Evolutionary conservation across 164 flowering plant genomes (phyloP), one percentile per base, ranked within the genome.

Genomic region (Aristolochia fimbriata): DNA sequence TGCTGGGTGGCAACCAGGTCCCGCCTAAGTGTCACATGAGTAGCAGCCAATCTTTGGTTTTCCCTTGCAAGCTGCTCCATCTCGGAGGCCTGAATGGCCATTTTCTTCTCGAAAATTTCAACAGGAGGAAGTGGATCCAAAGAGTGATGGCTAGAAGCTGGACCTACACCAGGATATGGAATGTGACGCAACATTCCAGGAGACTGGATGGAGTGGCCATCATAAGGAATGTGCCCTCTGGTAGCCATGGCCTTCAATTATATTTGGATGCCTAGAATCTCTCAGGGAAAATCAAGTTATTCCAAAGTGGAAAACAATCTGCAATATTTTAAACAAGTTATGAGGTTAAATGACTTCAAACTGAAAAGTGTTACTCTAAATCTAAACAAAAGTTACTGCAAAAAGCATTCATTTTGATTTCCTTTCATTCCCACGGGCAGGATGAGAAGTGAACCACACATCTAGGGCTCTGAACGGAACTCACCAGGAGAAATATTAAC

Each of bases 151-250:
- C 65, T 70, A 27, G 57, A 58, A 15, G 75, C 50, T 65, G 73
- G 64, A 17, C 64, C 65, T 24, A 60, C 27, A 17, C 78, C 82
- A 51, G 80, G 82, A 59, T 66, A 70, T 49, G 80, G 68, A 68
- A 88, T 91, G 72, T 79, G 94, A 49, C 79, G 83, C 80, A 78
- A 63, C 76, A 81, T 63, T 11, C 86, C 86, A 19, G 83, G 78
- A 60, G 80, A 74, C 66, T 83, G 83, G 60, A 64, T 47, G 50
- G 73, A 45, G 19, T 76, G 80, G 33, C 78, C 77, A 47, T 73
- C 78, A 60, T 62, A 82, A 25, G 77, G 77, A 62, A 69, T 30
- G 47, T 66, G 71, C 41, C 86, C 70, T 70, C 88, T 78, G 52
- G 70, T 71, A 63, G 81, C 58, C 91, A 83, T 88, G 58, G 51